These are phyloP conservation scores for Ceriops tagal DNA, from an alignment of 345 rosid genomes.

Conservation along the genomic window DNA sequence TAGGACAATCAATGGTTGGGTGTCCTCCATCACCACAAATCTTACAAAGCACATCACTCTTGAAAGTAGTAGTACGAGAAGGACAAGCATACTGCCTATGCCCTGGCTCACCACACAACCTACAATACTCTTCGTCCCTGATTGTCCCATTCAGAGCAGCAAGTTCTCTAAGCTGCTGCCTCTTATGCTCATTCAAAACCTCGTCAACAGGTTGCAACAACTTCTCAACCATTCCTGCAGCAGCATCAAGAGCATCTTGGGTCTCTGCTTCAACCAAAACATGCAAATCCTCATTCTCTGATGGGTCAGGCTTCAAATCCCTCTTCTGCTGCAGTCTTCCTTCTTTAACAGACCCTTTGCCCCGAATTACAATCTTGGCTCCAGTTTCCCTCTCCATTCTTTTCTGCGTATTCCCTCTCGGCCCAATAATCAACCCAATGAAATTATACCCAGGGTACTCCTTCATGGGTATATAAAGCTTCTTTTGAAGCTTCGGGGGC, in stretches of 20 bases:
- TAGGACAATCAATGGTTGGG: conserved; percentile 96
- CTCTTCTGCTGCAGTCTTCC: conserved; percentile 93
- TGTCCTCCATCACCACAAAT: conserved; percentile 99
- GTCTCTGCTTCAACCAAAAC: conserved; percentile 97
- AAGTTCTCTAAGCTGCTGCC: conserved; percentile 96
- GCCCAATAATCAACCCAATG: conserved; percentile 90
- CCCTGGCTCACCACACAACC: conserved; percentile 93
- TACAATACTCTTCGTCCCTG: conserved; percentile 93
- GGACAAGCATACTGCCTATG: conserved; percentile 91
- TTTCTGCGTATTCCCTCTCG: conserved; percentile 96
- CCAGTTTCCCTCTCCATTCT: conserved; percentile 97
- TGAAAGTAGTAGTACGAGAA: conserved; percentile 84
- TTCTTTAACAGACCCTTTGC: conserved; percentile 93
- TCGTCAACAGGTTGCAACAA: conserved; percentile 96
- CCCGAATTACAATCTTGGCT: conserved; percentile 91
- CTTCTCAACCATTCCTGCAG: conserved; percentile 98
- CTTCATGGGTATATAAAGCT: conserved; percentile 92
- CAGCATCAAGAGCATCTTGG: conserved; percentile 82
- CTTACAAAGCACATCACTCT: conserved; percentile 96
- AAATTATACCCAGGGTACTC: conserved; percentile 92
- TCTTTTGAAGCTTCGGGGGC: conserved; percentile 94
- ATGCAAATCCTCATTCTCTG: conserved; percentile 97
- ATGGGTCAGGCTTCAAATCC: conserved; percentile 86
- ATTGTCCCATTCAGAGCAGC: conserved; percentile 97
- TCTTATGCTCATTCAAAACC: conserved; percentile 93